A percentile compares a stretch with the other conserved stretches of the same genome.
phyloP scores from a whole-genome alignment of 2,329 filamentous ascomycete species.

The Hysterium pulicare region DNA sequence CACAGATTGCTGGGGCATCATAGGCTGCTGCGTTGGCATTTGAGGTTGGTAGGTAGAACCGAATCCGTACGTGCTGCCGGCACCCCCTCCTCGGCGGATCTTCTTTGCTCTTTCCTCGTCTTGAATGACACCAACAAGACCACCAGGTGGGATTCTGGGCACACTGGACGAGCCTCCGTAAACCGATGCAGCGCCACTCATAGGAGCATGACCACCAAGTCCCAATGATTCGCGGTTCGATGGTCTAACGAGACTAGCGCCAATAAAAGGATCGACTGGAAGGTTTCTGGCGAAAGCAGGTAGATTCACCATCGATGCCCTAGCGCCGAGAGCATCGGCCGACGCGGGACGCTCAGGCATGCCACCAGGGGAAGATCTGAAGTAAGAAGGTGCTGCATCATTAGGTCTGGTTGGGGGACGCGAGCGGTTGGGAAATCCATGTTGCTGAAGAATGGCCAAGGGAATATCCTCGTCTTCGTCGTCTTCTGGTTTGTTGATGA shows the following conservation, averaged over 20 bases:
- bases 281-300: constrained; percentile 36
- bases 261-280: constrained; percentile 35
- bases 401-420: constrained; percentile 25
- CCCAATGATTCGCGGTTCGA: constrained; percentile 35
- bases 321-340: constrained; percentile 22
- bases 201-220: constrained; percentile 22
- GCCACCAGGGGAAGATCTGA: constrained; percentile 7
- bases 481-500: constrained; percentile 30
- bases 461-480: constrained; percentile 36
- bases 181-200: constrained; percentile 29
- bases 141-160: constrained; percentile 18
- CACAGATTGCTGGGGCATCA: constrained; percentile 64
- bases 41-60: constrained; percentile 3
- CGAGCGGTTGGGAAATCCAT: constrained; percentile 32
- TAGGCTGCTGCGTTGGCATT: constrained; percentile 11
- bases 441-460: constrained; percentile 35
- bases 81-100: constrained; percentile 6
- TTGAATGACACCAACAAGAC: constrained; percentile 37
- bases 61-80: neutral
- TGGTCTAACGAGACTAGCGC: constrained; percentile 31
- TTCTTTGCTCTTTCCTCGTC: constrained; percentile 34
- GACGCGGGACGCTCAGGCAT: constrained; percentile 34
- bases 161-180: constrained; percentile 27
- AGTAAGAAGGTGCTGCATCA: constrained; percentile 32
- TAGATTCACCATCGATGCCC: constrained; percentile 17